These are phyloP conservation scores for Suillus alpinus DNA, from an alignment of 768 basidiomycete genomes.

Conservation along the genomic window DNA sequence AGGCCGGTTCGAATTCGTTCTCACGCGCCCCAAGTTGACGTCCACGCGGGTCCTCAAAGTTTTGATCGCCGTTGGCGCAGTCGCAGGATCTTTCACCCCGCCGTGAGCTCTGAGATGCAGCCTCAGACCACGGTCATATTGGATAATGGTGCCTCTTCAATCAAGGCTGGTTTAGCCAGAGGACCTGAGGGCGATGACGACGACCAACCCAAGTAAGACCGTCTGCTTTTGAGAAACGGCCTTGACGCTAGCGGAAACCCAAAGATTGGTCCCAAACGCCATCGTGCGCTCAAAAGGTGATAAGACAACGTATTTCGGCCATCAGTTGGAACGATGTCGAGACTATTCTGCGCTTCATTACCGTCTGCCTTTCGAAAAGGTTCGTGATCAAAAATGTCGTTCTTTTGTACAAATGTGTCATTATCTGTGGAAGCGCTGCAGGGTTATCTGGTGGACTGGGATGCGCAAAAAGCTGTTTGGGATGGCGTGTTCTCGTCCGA, in stretches of 20 bases:
- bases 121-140: constrained; percentile 53
- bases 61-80: background rate
- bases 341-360: constrained; percentile 83
- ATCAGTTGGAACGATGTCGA: constrained; percentile 73
- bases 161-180: constrained; percentile 67
- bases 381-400: constrained; percentile 28
- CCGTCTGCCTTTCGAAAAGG: constrained; percentile 87
- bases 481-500: constrained; percentile 81
- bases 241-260: constrained; percentile 5
- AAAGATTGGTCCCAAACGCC: constrained; percentile 75
- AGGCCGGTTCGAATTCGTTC: too few relatives aligned
- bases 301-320: constrained; percentile 79
- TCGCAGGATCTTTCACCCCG: background rate
- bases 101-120: background rate
- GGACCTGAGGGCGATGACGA: constrained; percentile 23
- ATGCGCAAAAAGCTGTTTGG: constrained; percentile 92
- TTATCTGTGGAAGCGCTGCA: constrained; percentile 35
- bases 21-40: background rate
- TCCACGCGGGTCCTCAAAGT: background rate
- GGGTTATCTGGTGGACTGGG: constrained; percentile 96
- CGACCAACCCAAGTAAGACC: constrained; percentile 23
- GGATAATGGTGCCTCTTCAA: constrained; percentile 84
- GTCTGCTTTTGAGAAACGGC: background rate
- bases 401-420: background rate
- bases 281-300: constrained; percentile 84